phyloP scores from a whole-genome alignment of 2,329 filamentous ascomycete species.

The Chrysoporthe austroafricana region DNA sequence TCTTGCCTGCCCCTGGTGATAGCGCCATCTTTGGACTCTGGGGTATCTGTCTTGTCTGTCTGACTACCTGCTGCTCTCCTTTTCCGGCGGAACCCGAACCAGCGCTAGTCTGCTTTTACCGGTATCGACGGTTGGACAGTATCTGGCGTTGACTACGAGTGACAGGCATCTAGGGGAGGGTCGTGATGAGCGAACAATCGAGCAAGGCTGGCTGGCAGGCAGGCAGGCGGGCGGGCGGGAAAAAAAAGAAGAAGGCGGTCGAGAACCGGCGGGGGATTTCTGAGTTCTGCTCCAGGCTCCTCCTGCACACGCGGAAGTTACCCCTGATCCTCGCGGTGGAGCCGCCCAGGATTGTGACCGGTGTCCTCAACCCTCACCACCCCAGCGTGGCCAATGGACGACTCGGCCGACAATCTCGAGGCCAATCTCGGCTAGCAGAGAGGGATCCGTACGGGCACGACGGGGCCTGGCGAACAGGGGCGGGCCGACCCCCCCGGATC shows the following conservation, averaged over 20 bases:
- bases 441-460: constrained; percentile 1
- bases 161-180: constrained; percentile 5
- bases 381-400: constrained; percentile 1
- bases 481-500: constrained; percentile 8
- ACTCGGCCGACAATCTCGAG: constrained; percentile 11
- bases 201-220: neutral
- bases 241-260: neutral
- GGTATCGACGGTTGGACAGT: constrained; percentile 8
- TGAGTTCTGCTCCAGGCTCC: constrained; percentile 3
- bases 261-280: constrained; percentile 8
- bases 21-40: constrained; percentile 9
- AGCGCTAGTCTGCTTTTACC: neutral
- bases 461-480: constrained; percentile 3
- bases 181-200: neutral
- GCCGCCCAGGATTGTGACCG: constrained; percentile 4
- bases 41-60: neutral
- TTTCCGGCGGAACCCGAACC: neutral
- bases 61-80: too few relatives aligned
- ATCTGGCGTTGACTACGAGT: constrained; percentile 3
- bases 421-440: constrained; percentile 14
- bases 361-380: neutral
- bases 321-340: constrained; percentile 17
- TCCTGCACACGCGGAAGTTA: constrained; percentile 2
- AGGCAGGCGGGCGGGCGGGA: neutral
- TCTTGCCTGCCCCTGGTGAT: constrained; percentile 21